Evolutionary conservation across 192 early-diverging fungal species (phyloP).

Genomic region (Coemansia guatemalensis): DNA sequence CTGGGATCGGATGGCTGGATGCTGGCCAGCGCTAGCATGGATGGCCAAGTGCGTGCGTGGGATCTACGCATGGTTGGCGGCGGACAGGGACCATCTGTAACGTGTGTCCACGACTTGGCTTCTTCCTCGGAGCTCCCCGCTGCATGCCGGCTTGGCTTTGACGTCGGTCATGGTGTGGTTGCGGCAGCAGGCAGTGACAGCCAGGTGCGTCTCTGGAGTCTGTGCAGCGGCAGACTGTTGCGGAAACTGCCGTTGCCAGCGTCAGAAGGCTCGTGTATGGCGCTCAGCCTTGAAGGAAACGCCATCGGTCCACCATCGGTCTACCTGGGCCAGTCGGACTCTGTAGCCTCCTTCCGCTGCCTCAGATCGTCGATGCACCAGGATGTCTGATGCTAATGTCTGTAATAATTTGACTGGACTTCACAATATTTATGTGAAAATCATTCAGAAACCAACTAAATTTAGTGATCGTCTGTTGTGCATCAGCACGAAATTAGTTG

Average conservation of each 20-base stretch:
- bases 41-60: constrained; percentile 30
- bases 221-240: constrained; percentile 20
- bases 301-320: constrained; percentile 5
- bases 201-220: constrained; percentile 31
- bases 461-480: too few relatives aligned
- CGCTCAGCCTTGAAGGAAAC: constrained; percentile 19
- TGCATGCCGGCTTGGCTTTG: constrained; percentile 29
- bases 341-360: constrained; percentile 3
- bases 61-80: constrained; percentile 33
- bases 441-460: too few relatives aligned
- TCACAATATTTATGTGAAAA: too few relatives aligned
- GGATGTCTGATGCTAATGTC: background rate
- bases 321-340: constrained; percentile 7
- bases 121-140: background rate
- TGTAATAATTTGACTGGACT: too few relatives aligned
- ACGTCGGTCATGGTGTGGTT: constrained; percentile 16
- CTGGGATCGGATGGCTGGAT: constrained; percentile 23
- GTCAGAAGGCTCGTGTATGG: constrained; percentile 14
- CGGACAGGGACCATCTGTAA: constrained; percentile 1
- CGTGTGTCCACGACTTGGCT: background rate
- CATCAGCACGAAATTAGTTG: too few relatives aligned
- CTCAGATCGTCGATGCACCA: background rate
- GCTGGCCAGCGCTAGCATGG: constrained; percentile 37
- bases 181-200: constrained; percentile 33
- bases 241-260: constrained; percentile 11